Conservation (phyloP, 768 basidiomycete species). For the Rubroboletus pulcherrimus region DNA sequence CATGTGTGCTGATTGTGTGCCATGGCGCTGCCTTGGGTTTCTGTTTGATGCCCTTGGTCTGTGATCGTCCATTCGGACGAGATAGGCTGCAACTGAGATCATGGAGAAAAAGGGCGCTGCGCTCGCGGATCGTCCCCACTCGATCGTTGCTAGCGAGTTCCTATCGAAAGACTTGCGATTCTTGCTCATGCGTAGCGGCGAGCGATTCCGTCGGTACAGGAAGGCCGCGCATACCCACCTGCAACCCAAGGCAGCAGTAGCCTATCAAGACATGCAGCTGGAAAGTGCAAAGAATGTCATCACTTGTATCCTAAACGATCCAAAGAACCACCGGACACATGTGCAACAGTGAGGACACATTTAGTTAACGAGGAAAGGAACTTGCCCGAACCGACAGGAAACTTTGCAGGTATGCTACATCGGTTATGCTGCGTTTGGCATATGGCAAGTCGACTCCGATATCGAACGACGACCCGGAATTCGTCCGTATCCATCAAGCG, state of each 20-base stretch:
- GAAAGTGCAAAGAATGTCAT: constrained; percentile 26
- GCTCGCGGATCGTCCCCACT: constrained; percentile 47
- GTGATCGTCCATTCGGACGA: not conserved
- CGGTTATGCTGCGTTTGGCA: constrained; percentile 20
- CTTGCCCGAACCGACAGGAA: not conserved
- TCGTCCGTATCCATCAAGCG: constrained; percentile 15
- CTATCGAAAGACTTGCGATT: constrained; percentile 50
- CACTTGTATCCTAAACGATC: constrained; percentile 30
- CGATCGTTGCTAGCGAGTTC: constrained; percentile 50
- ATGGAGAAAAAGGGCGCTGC: constrained; percentile 56
- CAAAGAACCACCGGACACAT: constrained; percentile 37
- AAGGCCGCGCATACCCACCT: constrained; percentile 49
- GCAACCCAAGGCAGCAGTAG: constrained; percentile 41
- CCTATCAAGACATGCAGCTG: constrained; percentile 43
- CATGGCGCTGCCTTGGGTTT: not conserved
- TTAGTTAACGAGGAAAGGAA: no score
- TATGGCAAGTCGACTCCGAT: constrained; percentile 27
- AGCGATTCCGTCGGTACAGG: constrained; percentile 50
- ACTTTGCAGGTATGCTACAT: constrained; percentile 22
- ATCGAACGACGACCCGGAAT: constrained; percentile 19
- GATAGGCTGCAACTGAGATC: constrained; percentile 51
- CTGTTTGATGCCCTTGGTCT: not conserved
- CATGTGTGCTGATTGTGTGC: not conserved
- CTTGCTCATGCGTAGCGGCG: constrained; percentile 47
- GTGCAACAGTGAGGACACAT: constrained; percentile 41